A percentile compares a stretch with the other conserved stretches of the same genome.
phyloP scores from a whole-genome alignment of 177 flowering plant genomes.

The Vitis hybrid region DNA sequence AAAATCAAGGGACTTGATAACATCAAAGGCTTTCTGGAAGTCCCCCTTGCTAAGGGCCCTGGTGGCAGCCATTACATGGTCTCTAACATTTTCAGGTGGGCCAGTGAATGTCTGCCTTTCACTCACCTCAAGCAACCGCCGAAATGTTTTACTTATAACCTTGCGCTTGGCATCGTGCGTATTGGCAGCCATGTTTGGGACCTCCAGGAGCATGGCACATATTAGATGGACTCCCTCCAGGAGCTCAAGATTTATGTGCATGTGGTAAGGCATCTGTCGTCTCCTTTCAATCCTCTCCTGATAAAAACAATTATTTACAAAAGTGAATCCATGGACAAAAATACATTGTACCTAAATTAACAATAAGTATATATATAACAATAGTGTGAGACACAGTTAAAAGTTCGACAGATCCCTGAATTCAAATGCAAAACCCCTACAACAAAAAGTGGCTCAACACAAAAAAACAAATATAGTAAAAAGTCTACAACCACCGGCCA shows the following conservation, averaged over 20 bases:
- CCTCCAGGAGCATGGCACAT: slow-evolving; percentile 97
- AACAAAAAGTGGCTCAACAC: neutral
- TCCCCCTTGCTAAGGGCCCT: slow-evolving; percentile 83
- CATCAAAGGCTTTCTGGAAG: slow-evolving; percentile 63
- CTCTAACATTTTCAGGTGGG: slow-evolving; percentile 92
- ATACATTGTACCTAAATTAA: too few species aligned
- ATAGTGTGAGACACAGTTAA: too few species aligned
- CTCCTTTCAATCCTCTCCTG: slow-evolving; percentile 94
- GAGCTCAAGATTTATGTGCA: slow-evolving; percentile 97
- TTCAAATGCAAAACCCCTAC: too few species aligned
- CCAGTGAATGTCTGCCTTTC: slow-evolving; percentile 88
- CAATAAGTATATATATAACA: too few species aligned
- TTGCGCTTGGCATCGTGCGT: slow-evolving; percentile 71
- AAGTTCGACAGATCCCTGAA: too few species aligned
- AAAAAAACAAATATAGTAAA: neutral
- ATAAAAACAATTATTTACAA: neutral
- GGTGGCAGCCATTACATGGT: slow-evolving; percentile 92
- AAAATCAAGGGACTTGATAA: slow-evolving; percentile 67
- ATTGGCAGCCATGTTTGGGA: slow-evolving; percentile 92
- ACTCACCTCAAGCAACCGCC: slow-evolving; percentile 75
- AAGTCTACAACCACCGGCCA: neutral
- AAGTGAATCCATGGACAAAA: too few species aligned
- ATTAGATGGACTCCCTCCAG: slow-evolving; percentile 86
- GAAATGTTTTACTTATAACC: slow-evolving; percentile 86
- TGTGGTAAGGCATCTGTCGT: slow-evolving; percentile 97